Base-by-base conservation (phyloP, 2,329 filamentous ascomycete genomes). In the Trichoderma atrobrunneum region DNA sequence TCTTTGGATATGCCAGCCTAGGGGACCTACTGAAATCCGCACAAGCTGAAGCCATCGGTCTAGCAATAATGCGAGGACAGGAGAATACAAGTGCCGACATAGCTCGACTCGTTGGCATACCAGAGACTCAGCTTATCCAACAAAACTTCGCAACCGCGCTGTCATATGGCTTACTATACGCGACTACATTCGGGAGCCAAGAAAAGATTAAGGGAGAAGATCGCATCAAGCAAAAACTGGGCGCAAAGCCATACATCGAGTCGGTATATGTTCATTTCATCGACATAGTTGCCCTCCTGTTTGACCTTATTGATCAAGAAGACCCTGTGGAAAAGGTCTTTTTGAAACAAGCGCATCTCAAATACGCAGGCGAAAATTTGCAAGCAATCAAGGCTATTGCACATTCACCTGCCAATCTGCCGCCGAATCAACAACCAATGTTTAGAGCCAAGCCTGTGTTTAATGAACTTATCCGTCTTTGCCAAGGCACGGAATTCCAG, bases 341-440 rank as follows among this genome's bases (percentile, higher is more conserved):
- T 75, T 80, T 84, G 14, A 91, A 87, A 74, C 86, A 89, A 18
- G 82, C 87, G 18, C 83, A 83, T 1, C 90, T 93, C 68, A 79
- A 81, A 1, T 86, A 89, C 69, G 91, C 93, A 4, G 87, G 88
- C 3, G 83, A 89, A 32, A 89, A 88, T 34, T 87, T 97, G 81
- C 83, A 84, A 18, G 86, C 89, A 32, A 97, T 99, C 78, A 91
- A 90, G 74, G 81, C 80, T 3, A 90, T 91, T 74, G 89, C 92
- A 34, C 85, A 90, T 74, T 94, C 94, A 0, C 83, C 85, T 2
- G 86, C 88, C 32, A 81, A 84, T 14, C 83, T 98, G 8, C 92
- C 94, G 3, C 85, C 91, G 12, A 93, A 92, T 71, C 94, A 97
- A 76, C 95, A 98, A 77, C 96, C 96, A 3, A 91, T 90, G 68